phyloP scores from a whole-genome alignment of 352 stramenopile genomes.

The Achlya hypogyna region DNA sequence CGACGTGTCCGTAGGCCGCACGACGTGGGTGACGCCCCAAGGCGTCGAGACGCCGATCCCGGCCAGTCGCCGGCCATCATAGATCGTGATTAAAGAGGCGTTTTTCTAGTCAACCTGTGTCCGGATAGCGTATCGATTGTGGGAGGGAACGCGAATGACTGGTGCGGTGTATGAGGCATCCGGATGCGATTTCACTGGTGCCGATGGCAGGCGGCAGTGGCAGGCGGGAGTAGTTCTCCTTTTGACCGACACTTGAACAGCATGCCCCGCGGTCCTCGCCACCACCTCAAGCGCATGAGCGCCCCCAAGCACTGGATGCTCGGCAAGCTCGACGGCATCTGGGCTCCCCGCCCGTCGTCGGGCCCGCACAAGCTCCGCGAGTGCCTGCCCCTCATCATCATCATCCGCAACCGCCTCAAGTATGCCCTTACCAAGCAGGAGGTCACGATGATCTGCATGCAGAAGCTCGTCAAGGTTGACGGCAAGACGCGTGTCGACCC shows the following conservation, averaged over 20 bases:
- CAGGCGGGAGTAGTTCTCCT: slow-evolving; percentile 15
- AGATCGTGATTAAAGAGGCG: too few relatives aligned
- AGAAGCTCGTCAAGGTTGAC: slow-evolving; percentile 98
- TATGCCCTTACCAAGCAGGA: slow-evolving; percentile 98
- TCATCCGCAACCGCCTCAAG: slow-evolving; percentile 98
- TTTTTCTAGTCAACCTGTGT: too few relatives aligned
- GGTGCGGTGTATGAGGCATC: background rate
- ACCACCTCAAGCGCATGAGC: slow-evolving; percentile 82
- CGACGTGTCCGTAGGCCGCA: slow-evolving; percentile 24
- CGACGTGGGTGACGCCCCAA: slow-evolving; percentile 38
- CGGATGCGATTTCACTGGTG: background rate
- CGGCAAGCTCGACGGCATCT: slow-evolving; percentile 87
- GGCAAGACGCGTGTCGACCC: slow-evolving; percentile 95
- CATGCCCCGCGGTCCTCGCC: slow-evolving; percentile 80
- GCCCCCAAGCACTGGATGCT: slow-evolving; percentile 87
- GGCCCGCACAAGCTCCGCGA: slow-evolving; percentile 98
- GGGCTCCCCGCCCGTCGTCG: slow-evolving; percentile 88
- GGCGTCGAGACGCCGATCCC: slow-evolving; percentile 21
- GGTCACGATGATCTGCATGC: slow-evolving; percentile 98
- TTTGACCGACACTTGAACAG: slow-evolving; percentile 16
- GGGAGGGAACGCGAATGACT: background rate
- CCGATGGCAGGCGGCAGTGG: background rate
- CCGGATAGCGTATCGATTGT: background rate
- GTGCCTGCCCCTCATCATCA: slow-evolving; percentile 96
- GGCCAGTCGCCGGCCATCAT: background rate